Evolutionary conservation across 306 rosid genomes (phyloP).

Genomic region (Castanospermum australe): DNA sequence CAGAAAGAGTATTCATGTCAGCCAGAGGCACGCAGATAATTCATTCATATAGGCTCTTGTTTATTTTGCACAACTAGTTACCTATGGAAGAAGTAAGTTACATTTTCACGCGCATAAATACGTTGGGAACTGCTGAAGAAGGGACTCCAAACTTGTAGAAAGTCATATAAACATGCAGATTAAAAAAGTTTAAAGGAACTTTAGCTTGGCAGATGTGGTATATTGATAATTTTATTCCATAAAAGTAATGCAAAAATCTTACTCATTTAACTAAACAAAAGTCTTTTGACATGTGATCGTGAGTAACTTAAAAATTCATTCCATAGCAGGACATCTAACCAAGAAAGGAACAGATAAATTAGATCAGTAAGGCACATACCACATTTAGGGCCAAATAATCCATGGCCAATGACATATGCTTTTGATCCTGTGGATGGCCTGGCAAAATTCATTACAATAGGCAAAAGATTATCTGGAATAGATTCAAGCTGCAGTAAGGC

Average conservation of each 20-base stretch:
- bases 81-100: not conserved
- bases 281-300: not conserved
- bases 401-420: constrained; percentile 86
- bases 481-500: constrained; percentile 79
- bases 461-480: constrained; percentile 66
- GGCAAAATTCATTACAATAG: constrained; percentile 57
- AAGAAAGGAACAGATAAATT: constrained; percentile 15
- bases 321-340: constrained; percentile 7
- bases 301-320: constrained; percentile 10
- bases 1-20: not conserved
- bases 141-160: not conserved
- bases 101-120: not conserved
- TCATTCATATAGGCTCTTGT: not conserved
- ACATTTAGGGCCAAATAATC: constrained; percentile 87
- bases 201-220: not conserved
- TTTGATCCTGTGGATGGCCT: constrained; percentile 76
- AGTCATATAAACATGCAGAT: not conserved
- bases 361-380: constrained; percentile 47
- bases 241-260: not conserved
- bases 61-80: not conserved
- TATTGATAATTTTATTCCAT: not conserved
- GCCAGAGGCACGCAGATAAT: not conserved
- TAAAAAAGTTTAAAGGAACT: not conserved
- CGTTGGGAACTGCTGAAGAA: not conserved
- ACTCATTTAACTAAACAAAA: not conserved